Conservation (phyloP, 306 rosid species). For the Quercus alba region DNA sequence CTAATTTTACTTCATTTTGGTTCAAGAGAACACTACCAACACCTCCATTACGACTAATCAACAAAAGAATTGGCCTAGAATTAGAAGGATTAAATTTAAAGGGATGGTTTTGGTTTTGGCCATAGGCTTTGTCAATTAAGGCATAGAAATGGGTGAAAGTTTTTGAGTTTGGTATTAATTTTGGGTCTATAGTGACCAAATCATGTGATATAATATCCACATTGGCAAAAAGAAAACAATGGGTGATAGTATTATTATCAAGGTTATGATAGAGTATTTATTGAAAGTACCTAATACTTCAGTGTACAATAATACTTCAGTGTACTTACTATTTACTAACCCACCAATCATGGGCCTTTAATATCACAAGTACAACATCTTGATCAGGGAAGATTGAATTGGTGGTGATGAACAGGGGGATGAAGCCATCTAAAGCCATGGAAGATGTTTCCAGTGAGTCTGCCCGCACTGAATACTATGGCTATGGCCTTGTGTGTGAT, state of each 20-base stretch:
- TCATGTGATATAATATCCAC: slow-evolving; percentile 47
- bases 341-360: slow-evolving; percentile 34
- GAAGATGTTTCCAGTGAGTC: slow-evolving; percentile 14
- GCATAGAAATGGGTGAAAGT: slow-evolving; percentile 23
- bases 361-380: slow-evolving; percentile 36
- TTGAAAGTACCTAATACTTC: slow-evolving; percentile 24
- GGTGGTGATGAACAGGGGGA: slow-evolving; percentile 29
- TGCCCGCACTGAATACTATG: slow-evolving; percentile 41
- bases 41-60: slow-evolving; percentile 2
- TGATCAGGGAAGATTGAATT: not conserved
- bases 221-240: slow-evolving; percentile 34
- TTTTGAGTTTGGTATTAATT: slow-evolving; percentile 30
- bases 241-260: slow-evolving; percentile 13
- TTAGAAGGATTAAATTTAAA: not conserved
- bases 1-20: slow-evolving; percentile 6
- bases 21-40: slow-evolving; percentile 28
- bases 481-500: slow-evolving; percentile 42
- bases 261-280: slow-evolving; percentile 22
- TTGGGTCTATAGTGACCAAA: slow-evolving; percentile 29
- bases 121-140: slow-evolving; percentile 26
- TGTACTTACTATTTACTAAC: slow-evolving; percentile 33
- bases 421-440: no score
- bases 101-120: not conserved
- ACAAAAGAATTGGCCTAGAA: slow-evolving; percentile 13
- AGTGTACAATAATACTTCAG: slow-evolving; percentile 24